Percentiles rank a stretch among this genome's conserved stretches.
Conservation (phyloP, 2,329 filamentous ascomycete species). For the Xylaria sp. region DNA sequence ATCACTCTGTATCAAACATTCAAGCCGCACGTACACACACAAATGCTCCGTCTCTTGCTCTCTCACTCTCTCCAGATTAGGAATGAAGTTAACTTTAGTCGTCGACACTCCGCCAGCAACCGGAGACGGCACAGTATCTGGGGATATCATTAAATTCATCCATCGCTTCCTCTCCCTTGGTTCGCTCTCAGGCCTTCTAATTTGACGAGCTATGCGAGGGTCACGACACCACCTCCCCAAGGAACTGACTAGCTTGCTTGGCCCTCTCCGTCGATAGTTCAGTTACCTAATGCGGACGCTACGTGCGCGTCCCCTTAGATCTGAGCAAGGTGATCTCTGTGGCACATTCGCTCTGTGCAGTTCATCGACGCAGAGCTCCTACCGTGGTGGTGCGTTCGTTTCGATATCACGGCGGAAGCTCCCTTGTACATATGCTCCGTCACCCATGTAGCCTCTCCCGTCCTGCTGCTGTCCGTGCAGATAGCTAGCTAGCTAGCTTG, state of each 20-base stretch:
- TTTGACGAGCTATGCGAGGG: neutral
- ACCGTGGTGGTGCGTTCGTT: neutral
- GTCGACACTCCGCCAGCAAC: too few species aligned
- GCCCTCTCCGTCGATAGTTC: neutral
- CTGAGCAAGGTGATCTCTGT: slow-evolving; percentile 26
- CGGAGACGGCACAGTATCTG: too few species aligned
- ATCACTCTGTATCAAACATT: neutral
- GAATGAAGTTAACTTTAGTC: too few species aligned
- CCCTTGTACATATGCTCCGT: neutral
- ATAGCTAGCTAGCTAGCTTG: too few species aligned
- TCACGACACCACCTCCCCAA: neutral
- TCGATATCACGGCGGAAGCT: neutral
- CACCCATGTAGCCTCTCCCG: too few species aligned
- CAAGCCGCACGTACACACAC: neutral
- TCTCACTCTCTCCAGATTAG: too few species aligned
- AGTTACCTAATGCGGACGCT: slow-evolving; percentile 17
- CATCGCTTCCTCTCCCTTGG: neutral
- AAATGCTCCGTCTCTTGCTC: too few species aligned
- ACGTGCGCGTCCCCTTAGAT: slow-evolving; percentile 19
- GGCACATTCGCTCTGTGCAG: slow-evolving; percentile 4
- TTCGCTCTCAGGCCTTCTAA: neutral
- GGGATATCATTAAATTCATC: too few species aligned
- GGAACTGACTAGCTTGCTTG: neutral
- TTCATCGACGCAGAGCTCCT: neutral
- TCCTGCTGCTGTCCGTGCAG: too few species aligned